These are phyloP conservation scores for Epichloe uncinata DNA, from an alignment of 2,329 filamentous ascomycete genomes.

Conservation along the genomic window DNA sequence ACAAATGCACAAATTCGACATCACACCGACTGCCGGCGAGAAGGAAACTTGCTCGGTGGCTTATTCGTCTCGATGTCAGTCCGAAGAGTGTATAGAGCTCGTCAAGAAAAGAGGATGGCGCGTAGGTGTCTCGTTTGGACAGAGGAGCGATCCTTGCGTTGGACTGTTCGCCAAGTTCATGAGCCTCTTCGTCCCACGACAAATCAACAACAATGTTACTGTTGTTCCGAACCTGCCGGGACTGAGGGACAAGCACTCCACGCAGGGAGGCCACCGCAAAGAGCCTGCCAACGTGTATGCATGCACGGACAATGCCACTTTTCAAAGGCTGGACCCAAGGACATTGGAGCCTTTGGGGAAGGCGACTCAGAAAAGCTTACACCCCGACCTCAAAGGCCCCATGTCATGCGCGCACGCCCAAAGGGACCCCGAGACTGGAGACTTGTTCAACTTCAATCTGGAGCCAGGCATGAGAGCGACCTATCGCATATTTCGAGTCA, in stretches of 20 bases:
- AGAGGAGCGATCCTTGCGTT: constrained; percentile 60
- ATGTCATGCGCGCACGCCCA: constrained; percentile 60
- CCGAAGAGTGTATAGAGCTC: constrained; percentile 46
- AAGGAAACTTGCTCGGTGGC: constrained; percentile 30
- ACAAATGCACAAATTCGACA: constrained; percentile 59
- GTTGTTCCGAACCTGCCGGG: constrained; percentile 53
- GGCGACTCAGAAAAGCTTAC: constrained; percentile 45
- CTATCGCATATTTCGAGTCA: constrained; percentile 59
- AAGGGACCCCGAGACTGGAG: constrained; percentile 57
- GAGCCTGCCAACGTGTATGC: constrained; percentile 11
- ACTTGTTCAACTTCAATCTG: constrained; percentile 75
- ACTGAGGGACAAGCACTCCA: constrained; percentile 15
- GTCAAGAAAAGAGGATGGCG: constrained; percentile 47
- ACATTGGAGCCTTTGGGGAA: constrained; percentile 60
- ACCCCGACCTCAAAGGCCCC: constrained; percentile 54
- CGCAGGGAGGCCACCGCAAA: constrained; percentile 20
- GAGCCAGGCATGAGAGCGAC: constrained; percentile 40
- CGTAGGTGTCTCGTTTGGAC: constrained; percentile 50
- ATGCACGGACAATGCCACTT: constrained; percentile 34
- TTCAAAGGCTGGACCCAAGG: constrained; percentile 52
- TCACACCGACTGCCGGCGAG: constrained; percentile 30
- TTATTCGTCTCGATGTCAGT: constrained; percentile 60
- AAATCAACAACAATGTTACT: constrained; percentile 48
- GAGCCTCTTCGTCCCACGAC: constrained; percentile 36
- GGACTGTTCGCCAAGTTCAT: constrained; percentile 60